Base-by-base conservation (phyloP, 1,284 basidiomycete genomes). In the Cystobasidium sp. region DNA sequence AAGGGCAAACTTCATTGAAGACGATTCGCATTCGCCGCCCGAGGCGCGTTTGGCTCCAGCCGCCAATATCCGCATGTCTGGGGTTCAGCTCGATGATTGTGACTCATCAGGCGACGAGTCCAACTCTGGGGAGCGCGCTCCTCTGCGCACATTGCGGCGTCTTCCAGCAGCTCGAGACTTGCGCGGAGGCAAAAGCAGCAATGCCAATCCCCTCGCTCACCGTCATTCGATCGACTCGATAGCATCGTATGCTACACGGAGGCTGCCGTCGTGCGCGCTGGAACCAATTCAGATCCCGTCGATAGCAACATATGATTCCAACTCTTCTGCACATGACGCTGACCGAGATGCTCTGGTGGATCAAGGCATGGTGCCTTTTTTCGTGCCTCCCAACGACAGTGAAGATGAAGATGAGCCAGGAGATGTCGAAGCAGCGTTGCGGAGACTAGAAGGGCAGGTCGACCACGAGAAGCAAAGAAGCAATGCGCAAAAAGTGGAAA, bases 381-480 rank as follows among this genome's bases (percentile, higher is more conserved):
- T 91, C 41, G 84, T 92, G 44, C 85, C 91, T 37, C 90, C 92
- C 75, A 81, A 92, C 3, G 78, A 81, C 69, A 90, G 88, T 77
- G 88, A 91, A 73, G 88, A 91, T 8, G 90, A 87, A 24, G 90
- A 89, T 74, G 85, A 83, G 41, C 79, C 82, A 3, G 91, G 91
- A 0, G 92, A 91, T 78, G 89, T 91, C 18, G 91, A 93, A 64
- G 90, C 88, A 8, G 92, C 93, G 6, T 80, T 94, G 75, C 85
- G 86, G 51, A 85, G 90, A 10, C 85, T 94, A 61, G 92, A 94
- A 81, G 92, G 92, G 0, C 88, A 92, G 80, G 91, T 94, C 74
- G 91, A 91, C 81, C 86, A 86, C 0, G 84, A 88, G 76, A 86
- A 88, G 78, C 87, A 89, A 79, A 84, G 86, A 77, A 88, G 88